Conservation (phyloP, 192 early-diverging fungal genomes). For the Coemansia brasiliensis region DNA sequence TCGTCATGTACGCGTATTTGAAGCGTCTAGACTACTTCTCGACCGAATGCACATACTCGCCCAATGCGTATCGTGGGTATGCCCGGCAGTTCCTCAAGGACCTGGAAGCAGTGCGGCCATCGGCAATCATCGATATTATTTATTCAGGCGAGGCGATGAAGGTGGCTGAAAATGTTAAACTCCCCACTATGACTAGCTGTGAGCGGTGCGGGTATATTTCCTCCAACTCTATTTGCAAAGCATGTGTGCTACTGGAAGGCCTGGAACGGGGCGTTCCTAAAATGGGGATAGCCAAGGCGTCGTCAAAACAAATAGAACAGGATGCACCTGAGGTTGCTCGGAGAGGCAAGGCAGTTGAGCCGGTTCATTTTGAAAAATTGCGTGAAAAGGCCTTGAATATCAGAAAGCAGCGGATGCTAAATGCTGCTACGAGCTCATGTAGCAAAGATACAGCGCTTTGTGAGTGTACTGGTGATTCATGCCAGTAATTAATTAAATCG, state of each 20-base stretch:
- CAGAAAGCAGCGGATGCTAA: conserved; percentile 11
- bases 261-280: conserved; percentile 85
- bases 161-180: conserved; percentile 62
- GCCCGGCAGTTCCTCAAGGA: conserved; percentile 95
- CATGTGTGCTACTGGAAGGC: conserved; percentile 90
- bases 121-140: conserved; percentile 93
- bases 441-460: too few species aligned
- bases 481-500: too few species aligned
- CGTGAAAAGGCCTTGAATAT: conserved; percentile 31
- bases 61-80: conserved; percentile 95
- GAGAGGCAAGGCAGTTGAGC: conserved; percentile 16
- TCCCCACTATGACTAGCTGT: conserved; percentile 68
- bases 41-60: conserved; percentile 97
- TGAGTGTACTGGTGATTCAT: too few species aligned
- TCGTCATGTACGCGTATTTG: conserved; percentile 99
- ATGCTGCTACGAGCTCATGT: not conserved
- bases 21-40: conserved; percentile 97
- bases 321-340: not conserved
- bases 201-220: conserved; percentile 94
- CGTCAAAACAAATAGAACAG: conserved; percentile 6
- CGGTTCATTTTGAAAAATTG: conserved; percentile 47
- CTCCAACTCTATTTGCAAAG: conserved; percentile 89
- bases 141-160: conserved; percentile 90
- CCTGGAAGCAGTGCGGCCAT: conserved; percentile 85
- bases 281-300: conserved; percentile 54